Evolutionary conservation across 306 rosid genomes (phyloP).

Genomic region (Corylus avellana): DNA sequence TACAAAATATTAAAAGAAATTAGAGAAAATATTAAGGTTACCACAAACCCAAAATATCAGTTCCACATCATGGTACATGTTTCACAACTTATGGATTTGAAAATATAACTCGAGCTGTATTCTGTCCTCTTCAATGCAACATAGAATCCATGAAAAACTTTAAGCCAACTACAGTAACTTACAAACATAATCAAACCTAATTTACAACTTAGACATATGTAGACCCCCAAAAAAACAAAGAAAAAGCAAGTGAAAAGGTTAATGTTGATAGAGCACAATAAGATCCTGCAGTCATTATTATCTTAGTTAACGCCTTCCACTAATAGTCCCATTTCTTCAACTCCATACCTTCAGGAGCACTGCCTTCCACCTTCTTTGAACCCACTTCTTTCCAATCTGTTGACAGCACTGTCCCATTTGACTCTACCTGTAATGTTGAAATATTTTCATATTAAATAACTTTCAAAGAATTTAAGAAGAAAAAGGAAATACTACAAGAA

Average conservation of each 20-base stretch:
- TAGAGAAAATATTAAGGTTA: not conserved
- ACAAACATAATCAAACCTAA: not conserved
- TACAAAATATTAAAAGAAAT: too few species aligned
- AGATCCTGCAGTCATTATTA: not conserved
- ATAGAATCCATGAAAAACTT: not conserved
- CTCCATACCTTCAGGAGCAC: conserved; percentile 96
- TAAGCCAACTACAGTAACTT: not conserved
- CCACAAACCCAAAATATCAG: not conserved
- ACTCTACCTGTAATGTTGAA: conserved; percentile 54
- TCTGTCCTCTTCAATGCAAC: not conserved
- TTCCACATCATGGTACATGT: not conserved
- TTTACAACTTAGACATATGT: too few species aligned
- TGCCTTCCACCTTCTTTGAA: conserved; percentile 84
- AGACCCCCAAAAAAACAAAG: not conserved
- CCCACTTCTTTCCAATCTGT: conserved; percentile 99
- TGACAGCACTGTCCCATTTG: conserved; percentile 86
- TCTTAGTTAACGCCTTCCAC: not conserved
- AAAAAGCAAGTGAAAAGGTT: not conserved
- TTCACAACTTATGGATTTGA: not conserved
- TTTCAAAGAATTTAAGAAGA: not conserved
- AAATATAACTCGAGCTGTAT: not conserved
- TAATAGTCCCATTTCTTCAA: conserved; percentile 86
- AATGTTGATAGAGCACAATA: not conserved
- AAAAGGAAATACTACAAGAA: conserved; percentile 6
- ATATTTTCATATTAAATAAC: not conserved